Base-by-base conservation (phyloP, 2,329 filamentous ascomycete species). In the Aplosporella prunicola region DNA sequence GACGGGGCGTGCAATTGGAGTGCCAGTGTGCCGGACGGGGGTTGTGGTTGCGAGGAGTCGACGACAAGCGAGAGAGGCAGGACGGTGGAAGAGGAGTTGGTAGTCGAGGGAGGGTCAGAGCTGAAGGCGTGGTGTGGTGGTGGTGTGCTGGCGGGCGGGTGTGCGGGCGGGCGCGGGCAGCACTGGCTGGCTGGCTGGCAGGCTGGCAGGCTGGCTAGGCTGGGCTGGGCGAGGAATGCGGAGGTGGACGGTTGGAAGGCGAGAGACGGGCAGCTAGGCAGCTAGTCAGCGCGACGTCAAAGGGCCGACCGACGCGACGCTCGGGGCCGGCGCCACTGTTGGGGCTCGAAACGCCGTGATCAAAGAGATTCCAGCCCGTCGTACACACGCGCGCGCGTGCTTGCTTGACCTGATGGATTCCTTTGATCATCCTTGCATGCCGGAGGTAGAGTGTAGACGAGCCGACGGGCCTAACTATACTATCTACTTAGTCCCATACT, bases 1-100 rank as follows among this genome's bases (percentile, higher is more conserved):
- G 26, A 35, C 38, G 16, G 38, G 20, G 27, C 20, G 14, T 10
- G 32, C 32, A 28, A 30, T 40, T 40, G 38, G n/a, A 20, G 29
- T 27, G 14, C 32, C 31, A 40, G 25, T 9, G 18, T 23, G 24
- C 6, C 20, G 11, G 32, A 17, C 14, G 25, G 38, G 20, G 16
- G 15, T 11, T 11, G 32, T 6, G 16, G 18, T 7, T 15, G n/a
- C 17, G 24, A 17, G 5, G 14, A 18, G 24, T 24, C 31, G 23
- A 25, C 10, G 36, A n/a, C n/a, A 20, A n/a, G 14, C 17, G 29
- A 18, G 27, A 30, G 29, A 32, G 29, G 36, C 30, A 31, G 36
- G 29, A 39, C 16, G 23, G 28, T 27, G 30, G 24, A 13, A 10
- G 32, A 26, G 31, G 24, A 20, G 18, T 13, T 32, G n/a, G 37